Percentiles rank a stretch among this genome's conserved stretches.
phyloP scores from a whole-genome alignment of 345 rosid genomes.

The Xanthoceras sorbifolium region DNA sequence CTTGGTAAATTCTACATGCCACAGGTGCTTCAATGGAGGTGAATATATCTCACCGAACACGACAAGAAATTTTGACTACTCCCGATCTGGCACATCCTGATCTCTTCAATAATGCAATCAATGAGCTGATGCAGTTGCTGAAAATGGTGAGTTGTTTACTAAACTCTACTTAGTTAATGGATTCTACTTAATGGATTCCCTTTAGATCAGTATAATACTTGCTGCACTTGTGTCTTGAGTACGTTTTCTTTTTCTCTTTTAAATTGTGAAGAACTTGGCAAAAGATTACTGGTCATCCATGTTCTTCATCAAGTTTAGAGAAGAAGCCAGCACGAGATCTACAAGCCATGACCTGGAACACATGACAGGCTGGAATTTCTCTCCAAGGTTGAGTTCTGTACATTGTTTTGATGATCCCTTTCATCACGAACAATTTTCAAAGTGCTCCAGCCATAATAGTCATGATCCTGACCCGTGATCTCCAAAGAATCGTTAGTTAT shows the following conservation, averaged over 20 bases:
- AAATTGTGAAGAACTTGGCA: conserved; percentile 58
- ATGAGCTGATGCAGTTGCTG: conserved; percentile 80
- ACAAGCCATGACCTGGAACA: conserved; percentile 45
- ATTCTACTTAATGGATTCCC: neutral
- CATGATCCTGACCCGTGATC: conserved; percentile 10
- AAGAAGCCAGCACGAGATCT: conserved; percentile 53
- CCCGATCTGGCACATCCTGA: conserved; percentile 56
- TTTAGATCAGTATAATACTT: neutral
- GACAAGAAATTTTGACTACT: conserved; percentile 73
- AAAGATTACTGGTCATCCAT: conserved; percentile 86
- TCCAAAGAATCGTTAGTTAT: neutral
- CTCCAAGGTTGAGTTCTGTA: conserved; percentile 78
- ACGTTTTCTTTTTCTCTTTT: neutral
- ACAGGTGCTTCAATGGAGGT: conserved; percentile 87
- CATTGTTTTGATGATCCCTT: conserved; percentile 84
- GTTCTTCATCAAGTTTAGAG: conserved; percentile 76
- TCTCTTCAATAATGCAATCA: conserved; percentile 67
- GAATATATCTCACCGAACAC: conserved; percentile 71
- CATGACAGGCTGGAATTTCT: conserved; percentile 59
- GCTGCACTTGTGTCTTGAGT: neutral
- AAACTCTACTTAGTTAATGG: neutral
- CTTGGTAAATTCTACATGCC: conserved; percentile 15
- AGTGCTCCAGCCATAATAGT: conserved; percentile 33
- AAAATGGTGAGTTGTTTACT: conserved; percentile 53
- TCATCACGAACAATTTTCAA: conserved; percentile 58